These are phyloP conservation scores for Peronospora tabacina DNA, from an alignment of 352 stramenopile species.

Conservation along the genomic window DNA sequence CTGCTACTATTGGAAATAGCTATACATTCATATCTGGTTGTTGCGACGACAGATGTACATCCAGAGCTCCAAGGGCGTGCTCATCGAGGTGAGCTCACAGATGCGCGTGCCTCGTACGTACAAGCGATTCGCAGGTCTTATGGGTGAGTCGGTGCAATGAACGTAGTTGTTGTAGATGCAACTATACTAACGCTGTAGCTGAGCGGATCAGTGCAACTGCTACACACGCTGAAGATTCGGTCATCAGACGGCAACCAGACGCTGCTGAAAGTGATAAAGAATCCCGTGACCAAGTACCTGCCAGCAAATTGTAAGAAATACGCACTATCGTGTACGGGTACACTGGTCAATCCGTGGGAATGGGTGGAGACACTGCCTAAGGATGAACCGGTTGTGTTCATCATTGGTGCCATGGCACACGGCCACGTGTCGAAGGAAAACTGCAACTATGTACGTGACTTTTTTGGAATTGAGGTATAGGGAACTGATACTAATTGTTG, in stretches of 20 bases:
- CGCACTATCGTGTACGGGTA: constrained; percentile 90
- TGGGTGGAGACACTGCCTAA: constrained; percentile 89
- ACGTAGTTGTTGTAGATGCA: neutral
- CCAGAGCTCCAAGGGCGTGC: constrained; percentile 93
- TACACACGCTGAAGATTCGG: constrained; percentile 99
- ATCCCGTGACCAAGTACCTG: constrained; percentile 96
- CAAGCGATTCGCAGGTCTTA: constrained; percentile 96
- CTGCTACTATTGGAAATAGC: constrained; percentile 2
- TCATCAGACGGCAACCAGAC: constrained; percentile 94
- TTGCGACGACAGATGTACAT: constrained; percentile 82
- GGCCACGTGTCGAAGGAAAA: constrained; percentile 95
- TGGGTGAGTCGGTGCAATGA: constrained; percentile 59
- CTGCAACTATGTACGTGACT: constrained; percentile 88
- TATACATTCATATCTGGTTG: neutral
- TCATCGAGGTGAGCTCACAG: constrained; percentile 97
- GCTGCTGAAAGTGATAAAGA: constrained; percentile 99
- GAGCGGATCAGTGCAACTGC: constrained; percentile 90
- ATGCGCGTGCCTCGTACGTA: constrained; percentile 98
- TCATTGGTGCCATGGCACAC: constrained; percentile 96
- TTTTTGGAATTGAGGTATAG: neutral
- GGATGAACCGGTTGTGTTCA: constrained; percentile 93
- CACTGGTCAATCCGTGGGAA: constrained; percentile 91
- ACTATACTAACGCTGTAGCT: constrained; percentile 27
- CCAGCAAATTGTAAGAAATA: constrained; percentile 93
- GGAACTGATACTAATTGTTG: constrained; percentile 3